These are phyloP conservation scores for Albugo laibachii DNA, from an alignment of 352 stramenopile species.

Conservation along the genomic window DNA sequence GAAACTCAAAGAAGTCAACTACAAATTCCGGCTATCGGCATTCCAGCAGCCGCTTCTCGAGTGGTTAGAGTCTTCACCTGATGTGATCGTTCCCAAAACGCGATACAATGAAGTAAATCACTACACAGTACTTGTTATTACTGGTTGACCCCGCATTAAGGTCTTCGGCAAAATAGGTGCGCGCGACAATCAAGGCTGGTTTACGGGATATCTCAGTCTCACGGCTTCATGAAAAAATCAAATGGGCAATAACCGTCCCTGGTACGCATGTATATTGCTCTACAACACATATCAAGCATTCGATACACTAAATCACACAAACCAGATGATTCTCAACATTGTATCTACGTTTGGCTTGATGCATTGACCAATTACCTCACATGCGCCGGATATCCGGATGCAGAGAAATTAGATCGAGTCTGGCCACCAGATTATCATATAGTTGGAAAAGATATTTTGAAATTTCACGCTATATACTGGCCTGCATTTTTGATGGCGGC, in stretches of 20 bases:
- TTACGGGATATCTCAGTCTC: constrained; percentile 94
- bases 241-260: constrained; percentile 94
- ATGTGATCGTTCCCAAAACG: constrained; percentile 82
- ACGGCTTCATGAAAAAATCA: constrained; percentile 84
- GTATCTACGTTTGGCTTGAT: constrained; percentile 99
- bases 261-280: constrained; percentile 1
- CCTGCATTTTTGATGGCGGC: constrained; percentile 90
- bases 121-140: neutral
- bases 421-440: constrained; percentile 80
- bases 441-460: constrained; percentile 98
- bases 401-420: constrained; percentile 1
- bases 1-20: constrained; percentile 94
- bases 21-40: constrained; percentile 94
- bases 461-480: constrained; percentile 99
- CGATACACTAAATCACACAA: neutral
- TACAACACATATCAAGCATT: neutral
- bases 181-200: constrained; percentile 73
- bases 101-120: constrained; percentile 80
- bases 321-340: constrained; percentile 57
- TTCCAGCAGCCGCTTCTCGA: constrained; percentile 87
- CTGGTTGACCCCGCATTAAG: neutral
- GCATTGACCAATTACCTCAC: constrained; percentile 98
- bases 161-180: constrained; percentile 16
- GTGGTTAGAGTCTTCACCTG: constrained; percentile 66
- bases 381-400: constrained; percentile 80